These are phyloP conservation scores for Clarkia xantiana DNA, from an alignment of 345 rosid species.

Conservation along the genomic window DNA sequence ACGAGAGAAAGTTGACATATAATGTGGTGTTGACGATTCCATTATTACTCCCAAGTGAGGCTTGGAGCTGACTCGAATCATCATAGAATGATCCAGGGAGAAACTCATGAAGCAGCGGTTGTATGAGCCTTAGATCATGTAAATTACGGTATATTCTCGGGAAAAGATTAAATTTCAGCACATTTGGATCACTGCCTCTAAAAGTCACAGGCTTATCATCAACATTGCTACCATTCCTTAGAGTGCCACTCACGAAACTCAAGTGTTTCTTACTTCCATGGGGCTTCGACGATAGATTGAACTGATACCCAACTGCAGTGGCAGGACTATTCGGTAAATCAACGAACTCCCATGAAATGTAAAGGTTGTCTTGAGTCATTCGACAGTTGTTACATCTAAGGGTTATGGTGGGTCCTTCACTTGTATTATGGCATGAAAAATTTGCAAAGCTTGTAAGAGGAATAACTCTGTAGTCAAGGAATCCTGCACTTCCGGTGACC, in stretches of 20 bases:
- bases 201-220: conserved; percentile 66
- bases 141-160: conserved; percentile 61
- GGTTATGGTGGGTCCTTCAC: conserved; percentile 59
- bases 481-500: conserved; percentile 58
- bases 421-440: conserved; percentile 61
- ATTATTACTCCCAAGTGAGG: conserved; percentile 52
- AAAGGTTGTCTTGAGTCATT: conserved; percentile 36
- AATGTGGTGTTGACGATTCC: conserved; percentile 75
- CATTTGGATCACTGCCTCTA: conserved; percentile 52
- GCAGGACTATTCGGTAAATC: conserved; percentile 79
- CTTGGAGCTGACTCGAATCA: conserved; percentile 48
- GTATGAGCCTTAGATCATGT: conserved; percentile 60
- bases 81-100: conserved; percentile 53
- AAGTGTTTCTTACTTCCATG: conserved; percentile 35
- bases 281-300: conserved; percentile 51
- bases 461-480: conserved; percentile 30
- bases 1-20: conserved; percentile 62
- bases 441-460: conserved; percentile 35
- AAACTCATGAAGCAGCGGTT: conserved; percentile 85
- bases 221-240: conserved; percentile 46
- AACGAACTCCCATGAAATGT: conserved; percentile 79
- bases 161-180: conserved; percentile 70
- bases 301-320: conserved; percentile 73
- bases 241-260: conserved; percentile 63
- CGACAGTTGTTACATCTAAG: conserved; percentile 56